phyloP scores from a whole-genome alignment of 2,329 filamentous ascomycete species.

The Monilinia fructigena region DNA sequence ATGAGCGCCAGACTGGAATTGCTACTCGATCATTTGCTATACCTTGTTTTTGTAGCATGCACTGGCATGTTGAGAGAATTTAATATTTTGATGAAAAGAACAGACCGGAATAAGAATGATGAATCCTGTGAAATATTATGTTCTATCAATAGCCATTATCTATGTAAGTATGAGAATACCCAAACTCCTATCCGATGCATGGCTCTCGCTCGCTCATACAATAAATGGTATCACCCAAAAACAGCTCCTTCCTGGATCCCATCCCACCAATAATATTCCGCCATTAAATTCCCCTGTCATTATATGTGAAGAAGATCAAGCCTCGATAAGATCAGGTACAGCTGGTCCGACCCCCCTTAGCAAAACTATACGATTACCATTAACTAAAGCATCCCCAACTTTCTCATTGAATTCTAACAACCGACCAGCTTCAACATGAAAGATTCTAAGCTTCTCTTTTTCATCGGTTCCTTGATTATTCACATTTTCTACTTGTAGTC shows the following conservation, averaged over 20 bases:
- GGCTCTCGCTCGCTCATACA: slow-evolving; percentile 5
- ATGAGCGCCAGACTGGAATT: neutral
- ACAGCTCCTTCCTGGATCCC: neutral
- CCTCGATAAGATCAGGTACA: slow-evolving; percentile 66
- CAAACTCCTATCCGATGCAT: slow-evolving; percentile 12
- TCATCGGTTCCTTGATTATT: slow-evolving; percentile 77
- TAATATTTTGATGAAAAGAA: neutral
- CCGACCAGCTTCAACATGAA: slow-evolving; percentile 87
- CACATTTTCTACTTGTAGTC: slow-evolving; percentile 76
- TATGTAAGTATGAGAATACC: neutral
- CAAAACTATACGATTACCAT: slow-evolving; percentile 87
- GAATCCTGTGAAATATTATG: neutral
- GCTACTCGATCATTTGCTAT: neutral
- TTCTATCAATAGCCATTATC: neutral
- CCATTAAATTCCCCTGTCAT: too few species aligned
- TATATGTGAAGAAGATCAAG: slow-evolving; percentile 18
- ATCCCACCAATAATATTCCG: neutral
- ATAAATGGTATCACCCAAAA: slow-evolving; percentile 23
- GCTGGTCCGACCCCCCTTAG: slow-evolving; percentile 81
- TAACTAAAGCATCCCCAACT: slow-evolving; percentile 69
- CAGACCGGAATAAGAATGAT: neutral
- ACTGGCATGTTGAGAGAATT: neutral
- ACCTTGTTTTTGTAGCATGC: neutral
- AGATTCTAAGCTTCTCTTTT: slow-evolving; percentile 78
- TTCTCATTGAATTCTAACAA: slow-evolving; percentile 87